These are phyloP conservation scores for Eucalyptus marginata DNA, from an alignment of 345 rosid species.

Conservation along the genomic window DNA sequence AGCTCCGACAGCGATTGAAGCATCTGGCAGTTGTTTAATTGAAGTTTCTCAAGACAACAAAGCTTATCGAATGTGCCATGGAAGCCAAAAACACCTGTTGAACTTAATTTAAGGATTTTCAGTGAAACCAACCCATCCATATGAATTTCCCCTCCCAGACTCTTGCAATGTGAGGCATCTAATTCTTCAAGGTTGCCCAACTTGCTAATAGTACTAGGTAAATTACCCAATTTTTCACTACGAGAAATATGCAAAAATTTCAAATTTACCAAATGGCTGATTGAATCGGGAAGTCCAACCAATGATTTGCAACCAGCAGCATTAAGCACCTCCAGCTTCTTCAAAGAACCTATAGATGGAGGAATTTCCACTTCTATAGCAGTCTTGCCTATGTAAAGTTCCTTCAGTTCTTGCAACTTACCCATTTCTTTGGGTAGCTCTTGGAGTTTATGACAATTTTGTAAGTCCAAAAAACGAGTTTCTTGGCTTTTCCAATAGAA, in stretches of 20 bases:
- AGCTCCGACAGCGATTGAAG: background rate
- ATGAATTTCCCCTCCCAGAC: rapidly evolving
- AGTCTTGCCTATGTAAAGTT: rapidly evolving
- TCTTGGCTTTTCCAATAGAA: no score
- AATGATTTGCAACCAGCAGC: background rate
- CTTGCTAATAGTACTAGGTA: background rate
- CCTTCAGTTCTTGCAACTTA: background rate
- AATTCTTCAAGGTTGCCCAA: background rate
- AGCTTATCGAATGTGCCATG: background rate
- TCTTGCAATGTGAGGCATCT: rapidly evolving
- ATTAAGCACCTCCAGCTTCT: rapidly evolving
- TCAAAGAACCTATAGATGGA: background rate
- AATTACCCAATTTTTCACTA: rapidly evolving
- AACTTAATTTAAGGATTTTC: rapidly evolving
- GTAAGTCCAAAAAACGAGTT: no score
- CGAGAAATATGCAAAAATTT: rapidly evolving
- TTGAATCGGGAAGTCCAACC: background rate
- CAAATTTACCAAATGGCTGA: background rate
- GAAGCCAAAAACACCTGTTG: background rate
- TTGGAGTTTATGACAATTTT: no score
- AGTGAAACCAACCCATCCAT: background rate
- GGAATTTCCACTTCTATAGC: background rate
- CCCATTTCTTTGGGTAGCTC: no score
- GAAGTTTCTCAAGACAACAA: background rate
- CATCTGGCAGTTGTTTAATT: rapidly evolving